Percentiles rank a stretch among this genome's conserved stretches.
Conservation (phyloP, 306 rosid genomes). For the Sophora flavescens region DNA sequence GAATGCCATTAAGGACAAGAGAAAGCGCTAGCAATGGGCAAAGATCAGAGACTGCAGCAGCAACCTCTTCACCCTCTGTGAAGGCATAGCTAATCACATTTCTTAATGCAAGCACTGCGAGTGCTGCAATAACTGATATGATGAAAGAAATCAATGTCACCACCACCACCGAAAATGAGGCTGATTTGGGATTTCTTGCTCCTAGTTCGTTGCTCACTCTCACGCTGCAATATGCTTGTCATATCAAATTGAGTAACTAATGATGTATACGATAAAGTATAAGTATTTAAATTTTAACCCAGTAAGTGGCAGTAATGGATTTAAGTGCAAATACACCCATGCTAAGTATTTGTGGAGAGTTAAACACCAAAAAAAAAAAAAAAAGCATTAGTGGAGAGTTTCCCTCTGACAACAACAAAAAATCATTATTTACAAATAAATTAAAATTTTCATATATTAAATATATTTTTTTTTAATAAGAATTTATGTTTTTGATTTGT, state of each 20-base stretch:
- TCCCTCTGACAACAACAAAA: too few relatives aligned
- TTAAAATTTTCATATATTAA: too few relatives aligned
- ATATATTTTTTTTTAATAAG: too few relatives aligned
- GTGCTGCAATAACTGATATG: conserved; percentile 59
- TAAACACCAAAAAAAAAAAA: too few relatives aligned
- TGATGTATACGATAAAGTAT: too few relatives aligned
- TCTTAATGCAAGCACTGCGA: conserved; percentile 52
- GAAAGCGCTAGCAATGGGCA: conserved; percentile 74
- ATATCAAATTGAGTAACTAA: not conserved
- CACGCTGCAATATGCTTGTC: conserved; percentile 57
- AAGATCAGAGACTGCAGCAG: conserved; percentile 88
- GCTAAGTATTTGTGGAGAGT: too few relatives aligned
- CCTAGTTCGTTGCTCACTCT: conserved; percentile 92
- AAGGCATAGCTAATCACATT: conserved; percentile 75
- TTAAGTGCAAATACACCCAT: too few relatives aligned
- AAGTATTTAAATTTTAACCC: too few relatives aligned
- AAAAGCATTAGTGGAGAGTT: too few relatives aligned
- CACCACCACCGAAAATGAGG: conserved; percentile 69
- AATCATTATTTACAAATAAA: too few relatives aligned
- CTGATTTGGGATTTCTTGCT: conserved; percentile 74
- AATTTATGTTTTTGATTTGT: too few relatives aligned
- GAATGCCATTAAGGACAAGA: conserved; percentile 78
- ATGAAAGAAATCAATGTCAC: conserved; percentile 65
- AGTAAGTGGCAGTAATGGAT: too few relatives aligned
- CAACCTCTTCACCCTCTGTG: conserved; percentile 75